These are phyloP conservation scores for Berberis thunbergii DNA, from an alignment of 164 flowering plant genomes.

Conservation along the genomic window DNA sequence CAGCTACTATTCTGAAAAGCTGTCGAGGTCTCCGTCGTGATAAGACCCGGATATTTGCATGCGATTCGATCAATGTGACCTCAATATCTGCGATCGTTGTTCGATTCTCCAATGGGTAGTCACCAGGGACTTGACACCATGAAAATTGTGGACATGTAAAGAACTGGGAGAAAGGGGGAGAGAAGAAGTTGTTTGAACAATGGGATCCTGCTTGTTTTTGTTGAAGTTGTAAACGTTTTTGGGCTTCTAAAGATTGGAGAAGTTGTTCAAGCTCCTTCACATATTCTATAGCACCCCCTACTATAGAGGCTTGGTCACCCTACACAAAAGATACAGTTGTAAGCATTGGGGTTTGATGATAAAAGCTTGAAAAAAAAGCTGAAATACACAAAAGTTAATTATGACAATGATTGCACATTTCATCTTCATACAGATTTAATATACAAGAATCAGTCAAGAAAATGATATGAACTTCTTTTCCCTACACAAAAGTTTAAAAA, in stretches of 20 bases:
- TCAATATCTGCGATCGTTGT: constrained; percentile 66
- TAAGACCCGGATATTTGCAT: constrained; percentile 66
- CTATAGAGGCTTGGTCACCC: constrained; percentile 97
- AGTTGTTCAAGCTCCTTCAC: constrained; percentile 87
- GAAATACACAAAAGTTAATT: too few relatives aligned
- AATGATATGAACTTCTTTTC: too few relatives aligned
- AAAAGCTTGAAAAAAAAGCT: too few relatives aligned
- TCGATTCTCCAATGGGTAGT: constrained; percentile 20
- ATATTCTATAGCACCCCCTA: constrained; percentile 89
- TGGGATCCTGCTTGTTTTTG: background rate
- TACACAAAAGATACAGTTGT: constrained; percentile 9
- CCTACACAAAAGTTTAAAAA: too few relatives aligned
- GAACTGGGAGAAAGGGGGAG: constrained; percentile 51
- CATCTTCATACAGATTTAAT: too few relatives aligned
- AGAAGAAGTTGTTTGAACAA: constrained; percentile 1
- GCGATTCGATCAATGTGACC: constrained; percentile 74
- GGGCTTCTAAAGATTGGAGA: constrained; percentile 64
- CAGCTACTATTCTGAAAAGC: constrained; percentile 53
- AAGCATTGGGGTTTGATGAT: too few relatives aligned
- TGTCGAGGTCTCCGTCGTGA: constrained; percentile 37
- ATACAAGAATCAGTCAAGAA: too few relatives aligned
- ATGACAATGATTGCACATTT: too few relatives aligned
- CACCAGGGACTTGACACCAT: constrained; percentile 36
- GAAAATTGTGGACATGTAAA: constrained; percentile 55
- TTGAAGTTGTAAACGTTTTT: constrained; percentile 19